phyloP scores from a whole-genome alignment of 345 rosid genomes.

The Sisymbrium irio region DNA sequence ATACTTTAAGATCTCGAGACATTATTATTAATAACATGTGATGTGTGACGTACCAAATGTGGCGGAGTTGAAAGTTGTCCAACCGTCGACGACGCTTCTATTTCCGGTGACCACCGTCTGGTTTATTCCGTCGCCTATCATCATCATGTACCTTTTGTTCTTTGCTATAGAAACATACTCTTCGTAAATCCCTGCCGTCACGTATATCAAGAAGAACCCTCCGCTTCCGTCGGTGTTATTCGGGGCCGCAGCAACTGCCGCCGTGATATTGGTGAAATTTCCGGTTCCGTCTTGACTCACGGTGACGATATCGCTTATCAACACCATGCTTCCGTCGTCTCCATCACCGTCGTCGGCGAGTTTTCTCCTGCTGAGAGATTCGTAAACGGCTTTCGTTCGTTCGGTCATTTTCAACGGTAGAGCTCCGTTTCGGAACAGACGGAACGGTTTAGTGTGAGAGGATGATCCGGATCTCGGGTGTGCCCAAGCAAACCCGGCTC shows the following conservation, averaged over 20 bases:
- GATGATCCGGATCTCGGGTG: conserved; percentile 29
- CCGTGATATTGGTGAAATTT: conserved; percentile 59
- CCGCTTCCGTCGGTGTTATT: conserved; percentile 50
- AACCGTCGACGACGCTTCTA: conserved; percentile 75
- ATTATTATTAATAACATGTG: conserved; percentile 22
- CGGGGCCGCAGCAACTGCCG: conserved; percentile 71
- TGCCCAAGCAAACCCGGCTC: conserved; percentile 36
- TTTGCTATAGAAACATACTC: conserved; percentile 70
- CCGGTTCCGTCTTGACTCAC: conserved; percentile 71
- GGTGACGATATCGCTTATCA: conserved; percentile 55
- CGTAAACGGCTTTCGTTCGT: conserved; percentile 45
- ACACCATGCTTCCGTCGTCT: conserved; percentile 41
- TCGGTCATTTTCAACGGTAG: conserved; percentile 61
- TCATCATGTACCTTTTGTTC: conserved; percentile 75
- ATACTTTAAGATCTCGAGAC: conserved; percentile 18
- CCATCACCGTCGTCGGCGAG: conserved; percentile 20
- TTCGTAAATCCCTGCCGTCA: conserved; percentile 73
- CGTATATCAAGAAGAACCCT: conserved; percentile 73
- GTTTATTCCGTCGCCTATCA: conserved; percentile 87
- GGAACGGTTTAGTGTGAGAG: conserved; percentile 19
- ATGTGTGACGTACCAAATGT: conserved; percentile 52
- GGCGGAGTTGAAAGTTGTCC: conserved; percentile 93
- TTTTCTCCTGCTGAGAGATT: conserved; percentile 36
- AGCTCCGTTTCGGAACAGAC: conserved; percentile 41
- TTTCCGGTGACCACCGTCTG: conserved; percentile 81